A percentile compares a stretch with the other conserved stretches of the same genome.
Conservation (phyloP, 805 yeast genomes). For the Myxozyma kluyveri region DNA sequence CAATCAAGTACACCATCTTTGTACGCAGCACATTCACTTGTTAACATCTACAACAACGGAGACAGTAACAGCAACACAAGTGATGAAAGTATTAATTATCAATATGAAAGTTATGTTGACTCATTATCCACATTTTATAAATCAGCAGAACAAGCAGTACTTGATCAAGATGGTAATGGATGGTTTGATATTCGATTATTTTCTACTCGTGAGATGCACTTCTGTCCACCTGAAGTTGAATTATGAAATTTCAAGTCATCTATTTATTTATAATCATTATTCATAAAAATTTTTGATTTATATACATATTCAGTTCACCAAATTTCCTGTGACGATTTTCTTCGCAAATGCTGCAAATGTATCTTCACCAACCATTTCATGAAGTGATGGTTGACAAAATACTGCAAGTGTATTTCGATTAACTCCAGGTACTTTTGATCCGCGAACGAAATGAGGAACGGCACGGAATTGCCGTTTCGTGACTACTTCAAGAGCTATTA, state of each 20-base stretch:
- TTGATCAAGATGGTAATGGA: background rate
- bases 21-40: too few species aligned
- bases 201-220: background rate
- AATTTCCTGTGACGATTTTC: constrained; percentile 39
- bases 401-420: constrained; percentile 59
- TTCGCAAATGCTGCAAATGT: constrained; percentile 52
- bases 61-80: too few species aligned
- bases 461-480: constrained; percentile 52
- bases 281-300: too few species aligned
- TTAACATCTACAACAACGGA: too few species aligned
- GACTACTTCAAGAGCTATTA: constrained; percentile 49
- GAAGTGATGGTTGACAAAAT: constrained; percentile 58
- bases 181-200: background rate
- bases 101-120: too few species aligned
- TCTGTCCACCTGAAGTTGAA: background rate
- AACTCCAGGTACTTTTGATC: constrained; percentile 39
- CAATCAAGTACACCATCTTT: too few species aligned
- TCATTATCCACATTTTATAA: too few species aligned
- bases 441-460: constrained; percentile 57
- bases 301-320: background rate
- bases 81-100: too few species aligned
- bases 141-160: background rate
- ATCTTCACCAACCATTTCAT: constrained; percentile 46
- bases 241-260: too few species aligned
- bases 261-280: too few species aligned